Conservation (phyloP, 371 early-diverging fungal genomes). For the Globomyces sp. region DNA sequence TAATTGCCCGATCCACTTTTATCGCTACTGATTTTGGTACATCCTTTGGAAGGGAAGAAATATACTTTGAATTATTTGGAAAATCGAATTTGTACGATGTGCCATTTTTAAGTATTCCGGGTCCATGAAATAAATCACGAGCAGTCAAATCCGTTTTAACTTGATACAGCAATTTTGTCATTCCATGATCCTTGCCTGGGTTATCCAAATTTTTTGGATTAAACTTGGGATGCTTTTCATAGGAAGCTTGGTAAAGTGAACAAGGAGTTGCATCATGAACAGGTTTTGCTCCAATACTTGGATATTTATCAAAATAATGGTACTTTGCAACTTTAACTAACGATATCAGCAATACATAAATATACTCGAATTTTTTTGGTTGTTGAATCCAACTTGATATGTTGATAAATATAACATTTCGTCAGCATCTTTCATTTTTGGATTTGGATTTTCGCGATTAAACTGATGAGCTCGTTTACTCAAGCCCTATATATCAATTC, state of each 20-base stretch:
- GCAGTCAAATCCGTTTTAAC: slow-evolving; percentile 3
- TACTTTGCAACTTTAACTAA: neutral
- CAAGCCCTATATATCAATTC: neutral
- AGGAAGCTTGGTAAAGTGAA: slow-evolving; percentile 19
- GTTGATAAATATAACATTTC: slow-evolving; percentile 18
- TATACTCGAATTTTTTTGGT: neutral
- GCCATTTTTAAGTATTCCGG: neutral
- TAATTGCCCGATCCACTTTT: neutral
- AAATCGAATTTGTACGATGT: slow-evolving; percentile 8
- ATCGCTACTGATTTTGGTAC: slow-evolving; percentile 3
- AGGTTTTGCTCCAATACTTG: neutral
- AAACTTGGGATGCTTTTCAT: neutral
- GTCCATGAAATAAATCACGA: slow-evolving; percentile 6
- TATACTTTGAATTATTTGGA: slow-evolving; percentile 2
- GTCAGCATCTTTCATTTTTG: slow-evolving; percentile 19
- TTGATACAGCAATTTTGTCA: slow-evolving; percentile 22
- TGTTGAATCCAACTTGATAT: slow-evolving; percentile 20
- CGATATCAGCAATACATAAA: neutral
- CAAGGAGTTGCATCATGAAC: neutral
- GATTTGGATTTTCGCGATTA: neutral
- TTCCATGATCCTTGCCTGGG: slow-evolving; percentile 16
- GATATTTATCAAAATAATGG: slow-evolving; percentile 18
- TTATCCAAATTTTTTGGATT: slow-evolving; percentile 9
- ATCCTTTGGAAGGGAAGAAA: neutral
- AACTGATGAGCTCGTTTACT: slow-evolving; percentile 4